Evolutionary conservation across 2,329 filamentous ascomycete genomes (phyloP).

Genomic region (Aspergillus thermomutatus): DNA sequence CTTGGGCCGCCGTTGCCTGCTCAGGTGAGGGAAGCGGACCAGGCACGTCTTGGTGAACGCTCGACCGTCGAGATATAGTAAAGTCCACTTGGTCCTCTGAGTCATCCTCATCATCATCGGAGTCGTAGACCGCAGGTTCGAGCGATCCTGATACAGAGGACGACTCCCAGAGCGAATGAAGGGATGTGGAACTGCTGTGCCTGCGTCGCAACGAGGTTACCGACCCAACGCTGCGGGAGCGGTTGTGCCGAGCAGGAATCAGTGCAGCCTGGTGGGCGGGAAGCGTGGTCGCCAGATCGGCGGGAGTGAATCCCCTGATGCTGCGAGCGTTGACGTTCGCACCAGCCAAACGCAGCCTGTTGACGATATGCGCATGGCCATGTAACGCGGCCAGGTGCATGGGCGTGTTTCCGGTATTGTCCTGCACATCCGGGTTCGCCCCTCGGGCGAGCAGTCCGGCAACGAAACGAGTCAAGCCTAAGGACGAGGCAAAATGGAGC

Average conservation of each 20-base stretch:
- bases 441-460: slow-evolving; percentile 73
- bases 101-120: slow-evolving; percentile 29
- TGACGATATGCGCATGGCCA: slow-evolving; percentile 71
- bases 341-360: slow-evolving; percentile 68
- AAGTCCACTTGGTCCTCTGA: slow-evolving; percentile 26
- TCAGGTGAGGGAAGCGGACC: slow-evolving; percentile 23
- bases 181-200: slow-evolving; percentile 62
- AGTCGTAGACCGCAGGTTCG: slow-evolving; percentile 42
- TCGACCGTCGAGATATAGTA: slow-evolving; percentile 33
- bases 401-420: slow-evolving; percentile 76
- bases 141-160: slow-evolving; percentile 45
- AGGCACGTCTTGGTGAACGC: slow-evolving; percentile 31
- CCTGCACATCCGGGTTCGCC: slow-evolving; percentile 70
- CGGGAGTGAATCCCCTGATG: slow-evolving; percentile 65
- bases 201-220: slow-evolving; percentile 54
- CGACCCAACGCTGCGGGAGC: slow-evolving; percentile 62
- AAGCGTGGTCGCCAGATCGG: slow-evolving; percentile 66
- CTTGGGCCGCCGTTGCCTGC: slow-evolving; percentile 21
- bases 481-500: slow-evolving; percentile 72
- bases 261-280: slow-evolving; percentile 63
- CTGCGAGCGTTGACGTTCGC: slow-evolving; percentile 70
- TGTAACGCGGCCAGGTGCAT: slow-evolving; percentile 78
- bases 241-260: slow-evolving; percentile 58
- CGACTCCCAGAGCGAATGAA: slow-evolving; percentile 65
- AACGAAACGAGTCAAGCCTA: slow-evolving; percentile 72